Percentiles rank a stretch among this genome's conserved stretches.
Conservation (phyloP, 2,329 filamentous ascomycete species). For the Pseudogymnoascus destructans region DNA sequence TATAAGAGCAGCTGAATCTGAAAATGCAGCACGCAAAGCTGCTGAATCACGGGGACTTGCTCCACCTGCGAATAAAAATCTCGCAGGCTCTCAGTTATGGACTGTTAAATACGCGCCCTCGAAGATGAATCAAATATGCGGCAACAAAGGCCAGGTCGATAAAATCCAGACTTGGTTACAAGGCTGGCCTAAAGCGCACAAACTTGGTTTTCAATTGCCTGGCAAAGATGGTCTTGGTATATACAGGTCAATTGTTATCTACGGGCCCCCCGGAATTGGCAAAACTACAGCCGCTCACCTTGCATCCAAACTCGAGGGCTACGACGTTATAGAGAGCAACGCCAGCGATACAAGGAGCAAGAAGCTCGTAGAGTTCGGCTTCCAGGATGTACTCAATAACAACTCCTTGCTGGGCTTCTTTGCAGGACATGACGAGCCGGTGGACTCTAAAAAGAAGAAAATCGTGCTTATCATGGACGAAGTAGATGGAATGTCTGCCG, state of each 20-base stretch:
- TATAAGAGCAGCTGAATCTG: conserved; percentile 37
- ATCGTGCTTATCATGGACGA: conserved; percentile 97
- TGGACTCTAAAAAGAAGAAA: conserved; percentile 76
- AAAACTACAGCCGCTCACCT: conserved; percentile 96
- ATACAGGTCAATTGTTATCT: conserved; percentile 84
- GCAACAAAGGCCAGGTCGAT: conserved; percentile 83
- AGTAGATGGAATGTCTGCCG: conserved; percentile 96
- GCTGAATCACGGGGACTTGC: conserved; percentile 27
- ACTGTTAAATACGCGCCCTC: conserved; percentile 92
- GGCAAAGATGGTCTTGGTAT: conserved; percentile 75
- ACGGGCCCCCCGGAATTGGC: conserved; percentile 89
- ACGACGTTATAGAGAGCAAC: conserved; percentile 88
- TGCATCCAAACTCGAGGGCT: conserved; percentile 83
- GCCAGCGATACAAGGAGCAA: conserved; percentile 94
- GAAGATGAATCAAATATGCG: conserved; percentile 75
- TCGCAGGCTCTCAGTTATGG: conserved; percentile 58
- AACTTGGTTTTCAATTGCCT: conserved; percentile 66
- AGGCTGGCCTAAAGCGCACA: conserved; percentile 66
- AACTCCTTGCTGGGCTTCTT: conserved; percentile 89
- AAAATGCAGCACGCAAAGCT: conserved; percentile 34
- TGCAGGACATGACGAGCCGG: conserved; percentile 65
- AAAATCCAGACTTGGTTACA: conserved; percentile 80
- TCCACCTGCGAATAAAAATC: conserved; percentile 22
- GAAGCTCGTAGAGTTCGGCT: conserved; percentile 76
- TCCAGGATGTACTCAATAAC: conserved; percentile 87